Base-by-base conservation (phyloP, 1,139 yeast species). In the Yamadazyma sp. region DNA sequence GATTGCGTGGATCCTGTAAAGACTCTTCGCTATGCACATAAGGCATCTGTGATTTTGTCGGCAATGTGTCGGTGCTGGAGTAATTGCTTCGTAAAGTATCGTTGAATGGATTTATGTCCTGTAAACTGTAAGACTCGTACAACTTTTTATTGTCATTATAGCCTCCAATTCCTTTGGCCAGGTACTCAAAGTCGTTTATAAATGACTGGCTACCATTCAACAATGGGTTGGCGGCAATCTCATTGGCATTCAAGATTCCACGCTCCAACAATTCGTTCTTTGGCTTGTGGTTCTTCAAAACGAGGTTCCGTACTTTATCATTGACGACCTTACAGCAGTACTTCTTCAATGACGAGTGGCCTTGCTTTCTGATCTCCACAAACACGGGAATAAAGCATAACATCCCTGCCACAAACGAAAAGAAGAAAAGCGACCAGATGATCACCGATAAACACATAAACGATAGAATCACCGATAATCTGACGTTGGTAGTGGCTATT, bases 381-480 rank as follows among this genome's bases (percentile, higher is more conserved):
- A 70, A 73, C 9, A 84, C 72, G 1, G 86, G 87, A 4, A 80
- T 52, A 33, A 76, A 73, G 44, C 76, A 66, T 3, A 79, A 30
- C 50, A 83, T 52, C 1, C 89, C 94, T 41, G 78, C 51, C 18
- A 75, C 50, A 47, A 87, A 76, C 52, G 76, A 73, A 42, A 78
- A 59, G 43, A 87, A 75, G 67, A 84, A 85, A 41, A 85, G 62
- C 11, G 80, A 69, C 89, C 90, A 88, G 51, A 88, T 73, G n/a
- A 76, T 59, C 50, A 87, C 75, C 3, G 95, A 86, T 44, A 85
- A 71, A 35, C 85, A 69, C 90, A 86, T 86, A 50, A 86, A 74
- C 22, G 88, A 77, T 24, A 88, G 58, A 34, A 87, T 75, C 14
- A 88, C 66, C 3, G 95, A 87, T 51, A 86, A 84, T 32, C 72